These are phyloP conservation scores for Candida dendrica DNA, from an alignment of 805 yeast genomes.

Conservation along the genomic window DNA sequence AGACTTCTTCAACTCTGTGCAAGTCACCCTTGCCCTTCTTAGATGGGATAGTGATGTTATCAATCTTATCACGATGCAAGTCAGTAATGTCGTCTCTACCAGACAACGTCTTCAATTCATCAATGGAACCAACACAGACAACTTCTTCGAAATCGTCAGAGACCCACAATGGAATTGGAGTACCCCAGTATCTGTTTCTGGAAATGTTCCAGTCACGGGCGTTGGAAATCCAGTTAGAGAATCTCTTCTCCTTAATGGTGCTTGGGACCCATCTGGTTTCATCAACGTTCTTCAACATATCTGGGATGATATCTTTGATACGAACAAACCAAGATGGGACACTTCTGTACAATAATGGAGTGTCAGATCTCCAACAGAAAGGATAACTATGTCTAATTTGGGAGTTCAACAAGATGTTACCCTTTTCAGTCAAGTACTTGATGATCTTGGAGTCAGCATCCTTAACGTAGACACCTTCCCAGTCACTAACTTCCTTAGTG, in stretches of 20 bases:
- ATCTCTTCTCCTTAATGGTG: slow-evolving; percentile 87
- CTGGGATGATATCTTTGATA: slow-evolving; percentile 78
- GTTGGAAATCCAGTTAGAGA: slow-evolving; percentile 95
- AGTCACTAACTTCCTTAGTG: slow-evolving; percentile 67
- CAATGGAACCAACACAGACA: slow-evolving; percentile 88
- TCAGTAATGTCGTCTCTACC: slow-evolving; percentile 81
- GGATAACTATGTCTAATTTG: slow-evolving; percentile 96
- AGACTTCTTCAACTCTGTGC: slow-evolving; percentile 92
- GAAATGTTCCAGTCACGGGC: slow-evolving; percentile 99
- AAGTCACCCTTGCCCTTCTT: slow-evolving; percentile 79
- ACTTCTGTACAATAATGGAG: slow-evolving; percentile 91
- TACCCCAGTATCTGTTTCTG: slow-evolving; percentile 99
- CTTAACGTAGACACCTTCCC: slow-evolving; percentile 81
- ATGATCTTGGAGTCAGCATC: slow-evolving; percentile 92
- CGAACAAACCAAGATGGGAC: slow-evolving; percentile 99
- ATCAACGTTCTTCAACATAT: slow-evolving; percentile 80
- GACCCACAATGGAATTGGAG: slow-evolving; percentile 97
- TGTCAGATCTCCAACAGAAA: slow-evolving; percentile 99
- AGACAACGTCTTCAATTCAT: slow-evolving; percentile 76
- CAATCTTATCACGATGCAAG: slow-evolving; percentile 90
- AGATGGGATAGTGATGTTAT: slow-evolving; percentile 89
- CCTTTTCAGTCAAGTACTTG: slow-evolving; percentile 71
- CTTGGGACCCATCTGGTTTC: slow-evolving; percentile 93
- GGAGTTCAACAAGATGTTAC: slow-evolving; percentile 64
- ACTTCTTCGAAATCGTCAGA: slow-evolving; percentile 89